These are phyloP conservation scores for Gymnopilus junonius DNA, from an alignment of 768 basidiomycete species.

Conservation along the genomic window DNA sequence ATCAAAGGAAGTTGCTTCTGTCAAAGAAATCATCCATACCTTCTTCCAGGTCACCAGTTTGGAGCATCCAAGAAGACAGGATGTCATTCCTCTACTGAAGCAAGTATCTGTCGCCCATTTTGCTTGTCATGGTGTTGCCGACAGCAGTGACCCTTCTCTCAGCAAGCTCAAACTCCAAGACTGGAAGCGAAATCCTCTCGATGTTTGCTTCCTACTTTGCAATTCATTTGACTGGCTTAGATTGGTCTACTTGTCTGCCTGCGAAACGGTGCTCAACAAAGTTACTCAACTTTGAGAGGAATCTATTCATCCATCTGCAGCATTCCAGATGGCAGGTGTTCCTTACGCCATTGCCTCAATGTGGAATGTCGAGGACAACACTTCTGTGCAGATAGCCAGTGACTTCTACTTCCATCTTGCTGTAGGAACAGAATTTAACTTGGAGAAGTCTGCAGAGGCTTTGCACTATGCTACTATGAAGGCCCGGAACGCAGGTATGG, in stretches of 20 bases:
- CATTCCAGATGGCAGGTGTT: constrained; percentile 31
- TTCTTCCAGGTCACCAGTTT: constrained; percentile 10
- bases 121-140: constrained; percentile 32
- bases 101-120: constrained; percentile 16
- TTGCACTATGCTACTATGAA: constrained; percentile 15
- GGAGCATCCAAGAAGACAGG: constrained; percentile 7
- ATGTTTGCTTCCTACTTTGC: constrained; percentile 21
- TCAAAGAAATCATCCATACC: background rate
- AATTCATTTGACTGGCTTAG: constrained; percentile 9
- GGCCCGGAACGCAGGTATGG: constrained; percentile 14
- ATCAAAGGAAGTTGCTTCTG: constrained; percentile 7
- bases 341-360: constrained; percentile 35
- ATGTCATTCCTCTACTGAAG: constrained; percentile 7
- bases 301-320: constrained; percentile 37
- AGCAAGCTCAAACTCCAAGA: constrained; percentile 21
- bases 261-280: constrained; percentile 34
- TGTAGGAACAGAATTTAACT: background rate
- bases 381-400: constrained; percentile 30
- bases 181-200: constrained; percentile 16
- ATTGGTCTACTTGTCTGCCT: constrained; percentile 43
- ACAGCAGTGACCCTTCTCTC: constrained; percentile 25
- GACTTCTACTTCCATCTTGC: constrained; percentile 28
- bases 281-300: constrained; percentile 30
- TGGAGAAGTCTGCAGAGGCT: constrained; percentile 15
- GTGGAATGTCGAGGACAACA: constrained; percentile 37